A percentile compares a stretch with the other conserved stretches of the same genome.
Conservation (phyloP, 352 stramenopile genomes). For the Globisporangium yorkense region DNA sequence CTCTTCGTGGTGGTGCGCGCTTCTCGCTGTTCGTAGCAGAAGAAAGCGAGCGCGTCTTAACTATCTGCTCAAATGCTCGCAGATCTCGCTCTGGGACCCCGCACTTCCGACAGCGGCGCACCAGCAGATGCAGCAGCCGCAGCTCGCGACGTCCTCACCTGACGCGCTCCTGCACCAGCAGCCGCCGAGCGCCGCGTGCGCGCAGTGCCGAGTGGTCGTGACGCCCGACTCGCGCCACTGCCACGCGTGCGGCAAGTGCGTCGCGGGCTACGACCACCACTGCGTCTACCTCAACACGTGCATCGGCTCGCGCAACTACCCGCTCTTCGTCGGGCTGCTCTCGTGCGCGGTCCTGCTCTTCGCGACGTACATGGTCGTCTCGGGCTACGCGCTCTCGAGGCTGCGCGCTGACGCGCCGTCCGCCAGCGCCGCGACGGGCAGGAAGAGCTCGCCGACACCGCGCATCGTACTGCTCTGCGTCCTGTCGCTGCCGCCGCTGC, state of each 20-base stretch:
- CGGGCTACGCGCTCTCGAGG: conserved; percentile 31
- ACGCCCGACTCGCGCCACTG: conserved; percentile 71
- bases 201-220: conserved; percentile 37
- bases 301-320: conserved; percentile 75
- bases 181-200: conserved; percentile 19
- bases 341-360: conserved; percentile 51
- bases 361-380: conserved; percentile 44
- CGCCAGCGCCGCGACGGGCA: not conserved
- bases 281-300: conserved; percentile 95
- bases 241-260: conserved; percentile 92
- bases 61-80: conserved; percentile 5
- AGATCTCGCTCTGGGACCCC: conserved; percentile 56
- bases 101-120: conserved; percentile 21
- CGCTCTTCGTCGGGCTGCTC: conserved; percentile 52
- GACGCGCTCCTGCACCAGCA: conserved; percentile 1
- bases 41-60: not conserved
- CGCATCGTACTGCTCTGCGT: conserved; percentile 22
- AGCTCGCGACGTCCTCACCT: not conserved
- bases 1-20: conserved; percentile 14
- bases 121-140: conserved; percentile 3
- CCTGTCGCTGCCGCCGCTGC: conserved; percentile 35
- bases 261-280: conserved; percentile 93
- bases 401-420: conserved; percentile 7
- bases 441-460: conserved; percentile 1
- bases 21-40: conserved; percentile 20